Evolutionary conservation across 257 asterid genomes (phyloP), one percentile per base, ranked within the genome.

Genomic region (Primulina tabacum): DNA sequence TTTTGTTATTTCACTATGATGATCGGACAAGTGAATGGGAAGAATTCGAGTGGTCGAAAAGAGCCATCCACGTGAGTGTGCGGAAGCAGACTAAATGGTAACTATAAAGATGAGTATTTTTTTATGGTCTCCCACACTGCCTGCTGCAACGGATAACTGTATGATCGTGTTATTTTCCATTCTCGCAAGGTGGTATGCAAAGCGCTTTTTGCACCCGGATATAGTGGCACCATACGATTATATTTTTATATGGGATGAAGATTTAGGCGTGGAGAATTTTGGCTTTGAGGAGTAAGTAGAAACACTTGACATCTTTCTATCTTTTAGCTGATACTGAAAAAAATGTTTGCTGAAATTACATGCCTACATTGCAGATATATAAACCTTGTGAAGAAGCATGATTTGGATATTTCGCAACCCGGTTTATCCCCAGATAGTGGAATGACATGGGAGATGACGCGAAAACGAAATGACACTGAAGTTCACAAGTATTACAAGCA

Each of bases 181-280:
- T 77, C 32, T 76, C 69, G 24, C 67, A 64, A 92, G 98, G 98
- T 89, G 98, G 98, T 92, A 92, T n/a, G 96, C 95, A 3, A 92
- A 92, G 79, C 89, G 98, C 38, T 88, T 92, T 81, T 80, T 92
- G 78, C 96, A 92, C 61, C 98, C 96, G 0, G 96, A 92, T 78
- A 88, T 92, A 35, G 83, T 92, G 74, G 94, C 96, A 11, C 88
- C 91, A 9, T 88, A 83, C 59, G 98, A 92, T 76, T 92, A 87
- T 70, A 87, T 90, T 71, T 87, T 86, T 69, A 85, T 90, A 64
- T 90, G 98, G 98, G 98, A 92, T 60, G 98, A 90, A 82, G 98
- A 92, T 73, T 78, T 90, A 64, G 98, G 97, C 5, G 93, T 92
- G 52, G 88, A 88, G 64, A 79, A 90, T 62, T 92, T 92, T 68